Conservation (phyloP, 139 green algal genomes). For the Tetradesmus lagerheimii region DNA sequence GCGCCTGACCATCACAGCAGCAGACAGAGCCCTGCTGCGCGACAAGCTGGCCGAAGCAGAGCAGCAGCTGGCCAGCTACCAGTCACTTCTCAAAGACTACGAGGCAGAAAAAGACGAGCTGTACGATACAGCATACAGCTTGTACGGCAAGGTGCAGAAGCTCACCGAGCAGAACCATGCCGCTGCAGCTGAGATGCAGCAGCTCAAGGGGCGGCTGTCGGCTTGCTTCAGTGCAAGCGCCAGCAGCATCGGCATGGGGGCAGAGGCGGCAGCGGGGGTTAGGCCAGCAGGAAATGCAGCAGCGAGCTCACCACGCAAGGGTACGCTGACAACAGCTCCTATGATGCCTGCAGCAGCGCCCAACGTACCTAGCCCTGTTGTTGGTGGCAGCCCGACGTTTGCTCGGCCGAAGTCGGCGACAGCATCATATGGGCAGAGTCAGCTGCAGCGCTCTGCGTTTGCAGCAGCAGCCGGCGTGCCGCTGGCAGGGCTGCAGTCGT, state of each 20-base stretch:
- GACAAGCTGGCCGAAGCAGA: conserved; percentile 42
- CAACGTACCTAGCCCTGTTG: neutral
- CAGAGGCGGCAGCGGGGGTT: conserved; percentile 2
- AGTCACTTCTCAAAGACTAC: neutral
- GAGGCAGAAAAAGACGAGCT: conserved; percentile 38
- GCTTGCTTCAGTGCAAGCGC: neutral
- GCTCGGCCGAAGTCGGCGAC: neutral
- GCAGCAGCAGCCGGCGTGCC: neutral
- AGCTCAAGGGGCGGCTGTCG: neutral
- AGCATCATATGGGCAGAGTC: neutral
- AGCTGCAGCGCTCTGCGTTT: neutral
- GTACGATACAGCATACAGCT: conserved; percentile 28
- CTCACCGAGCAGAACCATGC: conserved; percentile 19
- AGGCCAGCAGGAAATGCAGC: neutral
- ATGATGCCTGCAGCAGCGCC: neutral
- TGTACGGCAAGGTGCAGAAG: conserved; percentile 21
- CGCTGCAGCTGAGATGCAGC: neutral
- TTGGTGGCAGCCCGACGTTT: neutral
- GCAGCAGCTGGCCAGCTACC: conserved; percentile 39
- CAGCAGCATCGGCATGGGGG: neutral
- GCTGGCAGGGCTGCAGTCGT: neutral
- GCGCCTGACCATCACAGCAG: conserved; percentile 44
- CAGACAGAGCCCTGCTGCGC: conserved; percentile 38
- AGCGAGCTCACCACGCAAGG: neutral
- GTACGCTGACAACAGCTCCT: neutral